Conservation (phyloP, 2,329 filamentous ascomycete genomes). For the Alternaria conjuncta region DNA sequence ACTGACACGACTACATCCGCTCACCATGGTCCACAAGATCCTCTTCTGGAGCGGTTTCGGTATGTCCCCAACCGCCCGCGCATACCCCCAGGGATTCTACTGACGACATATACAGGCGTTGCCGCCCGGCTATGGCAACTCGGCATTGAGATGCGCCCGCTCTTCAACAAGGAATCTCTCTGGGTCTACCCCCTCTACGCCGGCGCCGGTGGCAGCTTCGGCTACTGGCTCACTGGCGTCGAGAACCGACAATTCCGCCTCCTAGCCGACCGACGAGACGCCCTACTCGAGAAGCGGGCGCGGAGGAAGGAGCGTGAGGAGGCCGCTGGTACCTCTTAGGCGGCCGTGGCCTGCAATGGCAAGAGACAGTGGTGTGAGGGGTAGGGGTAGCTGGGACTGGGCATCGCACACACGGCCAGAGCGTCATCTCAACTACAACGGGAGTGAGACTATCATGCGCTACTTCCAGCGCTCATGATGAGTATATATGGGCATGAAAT, state of each 20-base stretch:
- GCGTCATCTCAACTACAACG: slow-evolving; percentile 4
- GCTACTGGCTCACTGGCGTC: slow-evolving; percentile 94
- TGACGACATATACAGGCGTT: slow-evolving; percentile 67
- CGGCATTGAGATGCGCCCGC: slow-evolving; percentile 96
- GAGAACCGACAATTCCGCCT: slow-evolving; percentile 81
- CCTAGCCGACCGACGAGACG: slow-evolving; percentile 77
- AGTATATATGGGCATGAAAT: slow-evolving; percentile 1
- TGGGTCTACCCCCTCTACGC: slow-evolving; percentile 94
- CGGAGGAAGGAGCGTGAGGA: slow-evolving; percentile 73
- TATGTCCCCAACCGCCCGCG: slow-evolving; percentile 57
- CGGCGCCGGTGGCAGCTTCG: slow-evolving; percentile 85
- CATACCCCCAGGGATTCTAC: slow-evolving; percentile 19
- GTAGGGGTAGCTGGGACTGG: not conserved
- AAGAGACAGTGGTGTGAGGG: slow-evolving; percentile 1
- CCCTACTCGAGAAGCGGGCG: slow-evolving; percentile 87
- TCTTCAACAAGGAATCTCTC: slow-evolving; percentile 82
- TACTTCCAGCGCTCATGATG: slow-evolving; percentile 8
- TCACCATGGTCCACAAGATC: slow-evolving; percentile 63
- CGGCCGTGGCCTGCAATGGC: not conserved
- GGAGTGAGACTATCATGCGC: not conserved
- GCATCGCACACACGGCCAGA: not conserved
- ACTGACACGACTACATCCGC: not conserved
- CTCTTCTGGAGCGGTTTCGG: slow-evolving; percentile 92
- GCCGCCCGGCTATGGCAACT: slow-evolving; percentile 95
- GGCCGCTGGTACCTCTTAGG: slow-evolving; percentile 20